Percentiles rank a stretch among this genome's conserved stretches.
Conservation (phyloP, 768 basidiomycete genomes). For the Amanita muscaria region DNA sequence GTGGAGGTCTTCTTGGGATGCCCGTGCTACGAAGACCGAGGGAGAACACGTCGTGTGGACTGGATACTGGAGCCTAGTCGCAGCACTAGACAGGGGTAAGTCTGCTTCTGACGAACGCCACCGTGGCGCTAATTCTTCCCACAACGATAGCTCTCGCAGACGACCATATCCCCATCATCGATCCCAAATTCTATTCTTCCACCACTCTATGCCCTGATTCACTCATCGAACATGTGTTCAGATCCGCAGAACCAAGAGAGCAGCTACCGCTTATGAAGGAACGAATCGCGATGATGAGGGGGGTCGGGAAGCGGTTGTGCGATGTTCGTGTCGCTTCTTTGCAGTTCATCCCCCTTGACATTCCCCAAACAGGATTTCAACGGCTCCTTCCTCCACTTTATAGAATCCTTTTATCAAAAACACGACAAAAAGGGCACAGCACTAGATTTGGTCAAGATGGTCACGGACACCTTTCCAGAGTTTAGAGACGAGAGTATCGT, state of each 20-base stretch:
- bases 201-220: slow-evolving; percentile 60
- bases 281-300: slow-evolving; percentile 68
- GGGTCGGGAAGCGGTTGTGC: slow-evolving; percentile 66
- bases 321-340: slow-evolving; percentile 36
- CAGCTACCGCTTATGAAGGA: slow-evolving; percentile 60
- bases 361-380: slow-evolving; percentile 41
- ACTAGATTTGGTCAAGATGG: slow-evolving; percentile 63
- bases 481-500: slow-evolving; percentile 64
- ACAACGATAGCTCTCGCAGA: slow-evolving; percentile 53
- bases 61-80: slow-evolving; percentile 84
- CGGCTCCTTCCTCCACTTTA: slow-evolving; percentile 63
- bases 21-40: slow-evolving; percentile 20
- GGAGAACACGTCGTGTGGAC: slow-evolving; percentile 41
- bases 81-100: slow-evolving; percentile 74
- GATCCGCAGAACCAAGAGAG: slow-evolving; percentile 50
- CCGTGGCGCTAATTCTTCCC: background rate
- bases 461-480: slow-evolving; percentile 61
- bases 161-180: slow-evolving; percentile 66
- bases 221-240: slow-evolving; percentile 61
- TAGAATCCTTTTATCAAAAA: slow-evolving; percentile 49
- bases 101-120: background rate
- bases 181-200: slow-evolving; percentile 74
- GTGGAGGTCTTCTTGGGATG: slow-evolving; percentile 64
- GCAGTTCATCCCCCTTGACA: background rate
- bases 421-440: slow-evolving; percentile 53